These are phyloP conservation scores for Syncephalastrum racemosum DNA, from an alignment of 371 early-diverging fungal genomes.

Conservation along the genomic window DNA sequence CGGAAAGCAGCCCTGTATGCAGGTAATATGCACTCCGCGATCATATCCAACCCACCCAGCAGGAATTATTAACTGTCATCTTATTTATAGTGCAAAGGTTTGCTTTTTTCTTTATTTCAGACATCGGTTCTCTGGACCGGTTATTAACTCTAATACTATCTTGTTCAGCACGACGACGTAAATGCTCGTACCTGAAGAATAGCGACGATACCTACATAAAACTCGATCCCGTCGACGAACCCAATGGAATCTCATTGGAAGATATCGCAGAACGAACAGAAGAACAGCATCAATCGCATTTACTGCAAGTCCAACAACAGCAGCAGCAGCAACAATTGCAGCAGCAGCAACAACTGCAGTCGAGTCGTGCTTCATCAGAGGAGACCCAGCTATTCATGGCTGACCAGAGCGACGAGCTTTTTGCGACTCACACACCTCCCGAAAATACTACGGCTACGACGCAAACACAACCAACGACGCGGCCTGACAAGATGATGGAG, in stretches of 20 bases:
- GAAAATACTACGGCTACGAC: conserved; percentile 3
- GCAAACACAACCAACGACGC: conserved; percentile 12
- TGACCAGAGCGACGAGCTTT: conserved; percentile 29
- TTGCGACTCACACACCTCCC: conserved; percentile 15
- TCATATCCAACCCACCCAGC: no score
- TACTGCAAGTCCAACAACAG: conserved; percentile 1
- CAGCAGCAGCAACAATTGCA: conserved; percentile 1
- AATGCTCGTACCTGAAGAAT: conserved; percentile 48
- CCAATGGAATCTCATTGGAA: conserved; percentile 16
- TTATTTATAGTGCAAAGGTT: no score
- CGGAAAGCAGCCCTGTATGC: conserved; percentile 46
- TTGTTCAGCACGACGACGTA: conserved; percentile 40
- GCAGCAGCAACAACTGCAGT: neutral
- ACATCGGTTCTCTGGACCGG: no score
- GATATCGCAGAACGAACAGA: conserved; percentile 28
- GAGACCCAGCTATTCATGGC: conserved; percentile 18
- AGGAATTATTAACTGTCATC: no score
- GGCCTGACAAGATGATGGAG: conserved; percentile 45
- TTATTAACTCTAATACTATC: neutral
- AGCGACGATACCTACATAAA: conserved; percentile 49
- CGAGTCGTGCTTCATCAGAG: conserved; percentile 3
- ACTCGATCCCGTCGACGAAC: conserved; percentile 32
- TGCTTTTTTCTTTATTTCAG: no score
- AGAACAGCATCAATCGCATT: conserved; percentile 17
- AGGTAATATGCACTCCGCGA: conserved; percentile 22